Base-by-base conservation (phyloP, 1,139 yeast species). In the Debaryomycetaceae sp. region DNA sequence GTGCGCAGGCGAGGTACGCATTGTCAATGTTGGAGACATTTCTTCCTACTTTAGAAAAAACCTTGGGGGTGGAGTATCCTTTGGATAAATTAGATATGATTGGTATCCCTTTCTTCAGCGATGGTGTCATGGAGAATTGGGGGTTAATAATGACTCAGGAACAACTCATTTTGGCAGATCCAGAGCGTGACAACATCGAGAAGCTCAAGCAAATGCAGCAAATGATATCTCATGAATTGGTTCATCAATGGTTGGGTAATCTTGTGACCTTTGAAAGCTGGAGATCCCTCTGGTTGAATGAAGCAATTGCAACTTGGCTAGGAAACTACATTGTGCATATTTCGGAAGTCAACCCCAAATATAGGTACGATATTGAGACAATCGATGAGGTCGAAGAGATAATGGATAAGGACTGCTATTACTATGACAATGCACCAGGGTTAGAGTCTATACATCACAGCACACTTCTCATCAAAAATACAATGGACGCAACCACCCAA, bases 111-210 rank as follows among this genome's bases (percentile, higher is more conserved):
- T 84, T 81, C 53, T 69, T 86, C 47, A 72, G 81, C 33, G 91
- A 85, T 59, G 86, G 87, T 47, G 93, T 87, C 5, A 86, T 85
- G 83, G 95, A 86, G 58, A 85, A 85, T 57, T 83, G 86, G 80
- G 87, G 88, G 4, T 65, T 84, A 65, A 72, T 85, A 33, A 77
- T 85, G 3, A 75, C 82, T 46, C 73, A 78, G 41, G 70, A 72
- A 40, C 83, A 79, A 49, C 56, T 83, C 9, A 59, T 82, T 17
- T 50, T 78, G 22, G 64, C 70, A 40, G 72, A 67, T 11, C 36
- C 43, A 1, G 37, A 43, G 3, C 5, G n/a, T 17, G 57, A 60
- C 33, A 49, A 59, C 2, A 49, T 57, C 5, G 48, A 46, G 4
- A 52, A 5, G 42, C 59, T 60, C 38, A 51, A 49, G 27, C 70